Evolutionary conservation across 1,284 basidiomycete species (phyloP).

Genomic region (Pseudozyma pruni): DNA sequence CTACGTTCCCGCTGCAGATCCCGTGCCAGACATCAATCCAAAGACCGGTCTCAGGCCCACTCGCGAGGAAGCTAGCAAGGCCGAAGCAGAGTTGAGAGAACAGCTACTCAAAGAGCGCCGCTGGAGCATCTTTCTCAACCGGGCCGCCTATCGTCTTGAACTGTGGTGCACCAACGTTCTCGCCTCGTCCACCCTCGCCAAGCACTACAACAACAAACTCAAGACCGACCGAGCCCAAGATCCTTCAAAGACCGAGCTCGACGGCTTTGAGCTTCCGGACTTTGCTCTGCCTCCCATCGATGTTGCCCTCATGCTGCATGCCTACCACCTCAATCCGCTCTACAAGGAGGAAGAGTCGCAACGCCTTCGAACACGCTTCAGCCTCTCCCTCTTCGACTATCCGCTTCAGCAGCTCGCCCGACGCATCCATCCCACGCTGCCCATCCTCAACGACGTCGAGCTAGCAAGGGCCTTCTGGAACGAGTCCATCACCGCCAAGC

Average conservation of each 20-base stretch:
- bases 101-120: constrained; percentile 30
- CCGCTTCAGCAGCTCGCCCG: constrained; percentile 34
- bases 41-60: constrained; percentile 19
- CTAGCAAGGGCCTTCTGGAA: constrained; percentile 23
- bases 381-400: constrained; percentile 26
- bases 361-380: constrained; percentile 21
- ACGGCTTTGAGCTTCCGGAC: constrained; percentile 26
- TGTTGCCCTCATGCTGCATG: constrained; percentile 54
- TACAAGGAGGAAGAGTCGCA: constrained; percentile 28
- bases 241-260: not conserved
- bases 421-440: constrained; percentile 28
- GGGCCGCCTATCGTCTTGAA: constrained; percentile 53
- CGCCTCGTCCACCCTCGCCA: constrained; percentile 8
- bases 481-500: constrained; percentile 10
- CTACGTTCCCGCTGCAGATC: constrained; percentile 33
- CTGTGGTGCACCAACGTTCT: constrained; percentile 45
- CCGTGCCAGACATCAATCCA: constrained; percentile 6
- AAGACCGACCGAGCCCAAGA: constrained; percentile 1
- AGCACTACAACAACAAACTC: constrained; percentile 3
- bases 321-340: constrained; percentile 49
- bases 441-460: constrained; percentile 35
- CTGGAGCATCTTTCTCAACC: constrained; percentile 51
- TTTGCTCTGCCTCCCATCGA: constrained; percentile 53
- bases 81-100: constrained; percentile 19
- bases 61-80: constrained; percentile 24